Evolutionary conservation across 805 yeast species (phyloP).

Genomic region (Ogataea pilisensis): DNA sequence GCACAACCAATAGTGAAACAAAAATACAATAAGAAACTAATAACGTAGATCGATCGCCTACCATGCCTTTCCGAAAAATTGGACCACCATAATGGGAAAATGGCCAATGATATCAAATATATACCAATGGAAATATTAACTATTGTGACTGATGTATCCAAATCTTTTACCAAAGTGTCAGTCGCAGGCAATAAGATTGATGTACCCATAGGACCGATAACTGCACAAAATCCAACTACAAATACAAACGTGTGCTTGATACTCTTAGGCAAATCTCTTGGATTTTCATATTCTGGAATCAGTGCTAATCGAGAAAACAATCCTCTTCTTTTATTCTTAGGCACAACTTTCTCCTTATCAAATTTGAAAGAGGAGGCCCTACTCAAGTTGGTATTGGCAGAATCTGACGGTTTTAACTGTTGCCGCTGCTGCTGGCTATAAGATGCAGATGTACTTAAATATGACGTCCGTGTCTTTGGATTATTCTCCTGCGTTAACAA

Average conservation of each 20-base stretch:
- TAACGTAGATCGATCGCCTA: constrained; percentile 65
- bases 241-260: constrained; percentile 54
- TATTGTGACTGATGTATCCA: constrained; percentile 52
- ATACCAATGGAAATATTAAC: constrained; percentile 81
- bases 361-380: constrained; percentile 20
- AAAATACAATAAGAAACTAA: constrained; percentile 59
- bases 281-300: constrained; percentile 69
- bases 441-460: not conserved
- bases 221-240: constrained; percentile 67
- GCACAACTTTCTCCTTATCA: constrained; percentile 29
- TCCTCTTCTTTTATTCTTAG: constrained; percentile 51
- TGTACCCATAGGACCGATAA: constrained; percentile 88
- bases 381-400: constrained; percentile 3
- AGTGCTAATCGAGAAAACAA: constrained; percentile 46
- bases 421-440: not conserved
- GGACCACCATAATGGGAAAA: constrained; percentile 90
- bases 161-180: constrained; percentile 48
- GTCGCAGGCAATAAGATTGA: constrained; percentile 80
- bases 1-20: constrained; percentile 74
- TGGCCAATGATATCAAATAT: constrained; percentile 67
- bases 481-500: not conserved
- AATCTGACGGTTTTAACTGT: not conserved
- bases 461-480: not conserved
- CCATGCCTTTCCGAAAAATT: constrained; percentile 73
- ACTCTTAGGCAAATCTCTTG: constrained; percentile 53